Base-by-base conservation (phyloP, 1,284 basidiomycete species). In the Schizophyllum amplum region DNA sequence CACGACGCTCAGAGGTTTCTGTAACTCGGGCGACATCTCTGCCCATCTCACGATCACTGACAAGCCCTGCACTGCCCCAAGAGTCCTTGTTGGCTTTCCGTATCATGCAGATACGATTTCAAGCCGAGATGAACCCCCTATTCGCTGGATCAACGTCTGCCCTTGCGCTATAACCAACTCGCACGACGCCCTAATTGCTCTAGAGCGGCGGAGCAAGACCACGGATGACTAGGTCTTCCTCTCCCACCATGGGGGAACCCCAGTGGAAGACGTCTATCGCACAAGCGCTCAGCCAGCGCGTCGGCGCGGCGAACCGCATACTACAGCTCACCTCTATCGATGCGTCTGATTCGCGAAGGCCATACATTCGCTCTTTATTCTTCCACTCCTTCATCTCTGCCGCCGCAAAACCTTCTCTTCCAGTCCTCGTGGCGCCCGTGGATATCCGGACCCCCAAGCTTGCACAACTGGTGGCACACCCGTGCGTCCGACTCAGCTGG, bases 361-460 rank as follows among this genome's bases (percentile, higher is more conserved):
- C 33, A 9, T 42, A 42, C 33, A 42, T 83, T 42, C 84, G 87
- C 60, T 79, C 83, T 0, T 74, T 77, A 57, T 69, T 86, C 56
- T 81, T 85, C 60, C 79, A 86, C 48, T 71, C 65, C 5, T 81
- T 86, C 66, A 61, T 87, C 52, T 64, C 72, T 7, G 71, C 77
- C 1, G 60, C 63, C 2, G 59, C 63, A 6, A 66, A 71, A 15
- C 75, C 75, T 1, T 66, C 72, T 7, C 69, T 79, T 15, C 77
- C 81, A 0, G 75, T 88, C 4, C 64, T 90, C 60, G 61, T 89
- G 21, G 67, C 78, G 58, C 77, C 82, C 60, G 21, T 22, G 11
- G 61, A 62, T 52, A 67, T 81, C 42, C 83, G 86, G 27, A 74
- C 80, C 2, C 80, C 81, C 33, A 88, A 88, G 61, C 74, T 78